A percentile compares a stretch with the other conserved stretches of the same genome.
Conservation (phyloP, 1,139 yeast species). For the Suhomyces guaymorum region DNA sequence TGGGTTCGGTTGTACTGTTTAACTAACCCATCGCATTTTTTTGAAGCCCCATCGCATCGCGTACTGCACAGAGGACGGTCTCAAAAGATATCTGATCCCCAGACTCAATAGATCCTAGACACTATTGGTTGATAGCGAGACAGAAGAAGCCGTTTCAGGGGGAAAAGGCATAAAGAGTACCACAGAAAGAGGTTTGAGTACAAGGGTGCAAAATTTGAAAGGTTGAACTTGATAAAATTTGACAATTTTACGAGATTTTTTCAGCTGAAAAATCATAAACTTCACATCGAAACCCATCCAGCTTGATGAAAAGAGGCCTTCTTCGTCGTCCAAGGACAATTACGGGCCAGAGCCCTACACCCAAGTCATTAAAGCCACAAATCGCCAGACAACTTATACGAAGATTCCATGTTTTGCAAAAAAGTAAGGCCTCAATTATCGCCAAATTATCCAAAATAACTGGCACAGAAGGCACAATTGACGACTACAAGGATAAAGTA, state of each 20-base stretch:
- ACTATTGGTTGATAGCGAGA: too few relatives aligned
- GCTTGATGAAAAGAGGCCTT: slow-evolving; percentile 10
- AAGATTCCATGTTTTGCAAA: slow-evolving; percentile 63
- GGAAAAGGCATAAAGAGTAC: too few relatives aligned
- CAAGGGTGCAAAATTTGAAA: too few relatives aligned
- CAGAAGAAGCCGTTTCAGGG: too few relatives aligned
- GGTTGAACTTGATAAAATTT: too few relatives aligned
- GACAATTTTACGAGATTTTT: too few relatives aligned
- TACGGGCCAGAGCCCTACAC: slow-evolving; percentile 20
- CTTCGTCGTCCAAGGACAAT: slow-evolving; percentile 14
- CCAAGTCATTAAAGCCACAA: slow-evolving; percentile 57
- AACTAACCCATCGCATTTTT: slow-evolving; percentile 5
- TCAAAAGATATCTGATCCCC: neutral
- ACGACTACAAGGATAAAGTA: slow-evolving; percentile 22
- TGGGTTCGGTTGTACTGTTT: neutral
- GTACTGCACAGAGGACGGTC: neutral
- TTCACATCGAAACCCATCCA: neutral
- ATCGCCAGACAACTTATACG: slow-evolving; percentile 67
- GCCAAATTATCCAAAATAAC: slow-evolving; percentile 16
- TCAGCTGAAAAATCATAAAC: too few relatives aligned
- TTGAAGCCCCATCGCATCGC: neutral
- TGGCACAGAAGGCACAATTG: slow-evolving; percentile 20
- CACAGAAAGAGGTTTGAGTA: too few relatives aligned
- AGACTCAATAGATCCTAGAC: neutral
- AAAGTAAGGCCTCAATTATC: slow-evolving; percentile 45